Conservation (phyloP, 208 protist genomes). For the Wallacemonas sp. region DNA sequence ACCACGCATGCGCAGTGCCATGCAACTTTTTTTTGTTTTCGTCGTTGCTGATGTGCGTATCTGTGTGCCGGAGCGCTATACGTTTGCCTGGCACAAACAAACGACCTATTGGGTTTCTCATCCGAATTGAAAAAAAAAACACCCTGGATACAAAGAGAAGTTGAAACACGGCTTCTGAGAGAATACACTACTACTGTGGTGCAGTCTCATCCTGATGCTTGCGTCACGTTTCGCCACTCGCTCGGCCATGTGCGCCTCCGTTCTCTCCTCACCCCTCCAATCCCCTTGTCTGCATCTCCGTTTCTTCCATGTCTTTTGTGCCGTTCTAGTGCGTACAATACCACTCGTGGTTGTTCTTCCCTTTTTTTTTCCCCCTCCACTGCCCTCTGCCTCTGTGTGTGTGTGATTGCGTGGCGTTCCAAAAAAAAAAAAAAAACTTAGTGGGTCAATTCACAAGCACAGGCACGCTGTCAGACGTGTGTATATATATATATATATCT, state of each 20-base stretch:
- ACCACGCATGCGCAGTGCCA: not conserved
- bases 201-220: no score
- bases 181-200: no score
- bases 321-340: no score
- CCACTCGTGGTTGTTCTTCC: no score
- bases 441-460: not conserved
- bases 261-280: no score
- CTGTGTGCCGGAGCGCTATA: not conserved
- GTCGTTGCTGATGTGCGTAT: not conserved
- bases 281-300: no score
- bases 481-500: not conserved
- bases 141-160: no score
- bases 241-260: no score
- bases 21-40: conserved; percentile 12
- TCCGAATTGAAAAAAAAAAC: no score
- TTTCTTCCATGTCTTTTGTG: no score
- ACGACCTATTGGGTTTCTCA: not conserved
- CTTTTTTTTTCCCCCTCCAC: conserved; percentile 9
- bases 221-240: no score
- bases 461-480: not conserved
- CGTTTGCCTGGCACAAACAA: not conserved
- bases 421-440: not conserved
- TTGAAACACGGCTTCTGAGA: no score
- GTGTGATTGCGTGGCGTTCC: not conserved
- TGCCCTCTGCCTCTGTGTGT: conserved; percentile 14